Evolutionary conservation across 768 basidiomycete genomes (phyloP).

Genomic region (Naganishia randhawae): DNA sequence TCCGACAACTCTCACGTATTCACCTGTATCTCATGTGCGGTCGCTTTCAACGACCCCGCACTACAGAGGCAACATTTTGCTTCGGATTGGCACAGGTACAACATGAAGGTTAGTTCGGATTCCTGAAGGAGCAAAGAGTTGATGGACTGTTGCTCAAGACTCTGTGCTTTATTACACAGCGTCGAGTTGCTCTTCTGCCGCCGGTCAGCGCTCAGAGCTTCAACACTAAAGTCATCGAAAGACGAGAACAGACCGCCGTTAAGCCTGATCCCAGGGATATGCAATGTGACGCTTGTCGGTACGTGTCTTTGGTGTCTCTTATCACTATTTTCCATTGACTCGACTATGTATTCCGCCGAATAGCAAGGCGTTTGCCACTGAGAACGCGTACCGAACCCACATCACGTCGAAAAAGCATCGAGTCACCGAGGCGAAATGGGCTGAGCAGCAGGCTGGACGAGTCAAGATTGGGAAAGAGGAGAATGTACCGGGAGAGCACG

Average conservation of each 20-base stretch:
- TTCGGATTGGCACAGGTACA: slow-evolving; percentile 94
- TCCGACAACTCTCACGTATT: slow-evolving; percentile 54
- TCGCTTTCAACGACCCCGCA: slow-evolving; percentile 76
- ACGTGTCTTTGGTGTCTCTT: slow-evolving; percentile 47
- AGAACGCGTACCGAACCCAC: slow-evolving; percentile 85
- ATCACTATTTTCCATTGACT: slow-evolving; percentile 1
- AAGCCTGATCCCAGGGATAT: slow-evolving; percentile 60
- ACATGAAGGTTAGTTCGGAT: slow-evolving; percentile 65
- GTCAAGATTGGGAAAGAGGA: slow-evolving; percentile 19
- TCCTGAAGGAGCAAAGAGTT: background rate
- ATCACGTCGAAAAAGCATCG: slow-evolving; percentile 83
- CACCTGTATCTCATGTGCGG: slow-evolving; percentile 85
- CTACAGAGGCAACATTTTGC: slow-evolving; percentile 86
- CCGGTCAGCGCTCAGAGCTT: slow-evolving; percentile 75
- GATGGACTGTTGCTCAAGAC: background rate
- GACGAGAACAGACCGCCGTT: slow-evolving; percentile 70
- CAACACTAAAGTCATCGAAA: slow-evolving; percentile 80
- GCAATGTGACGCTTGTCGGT: slow-evolving; percentile 78
- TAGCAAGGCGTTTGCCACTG: slow-evolving; percentile 83
- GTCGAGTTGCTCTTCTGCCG: slow-evolving; percentile 81
- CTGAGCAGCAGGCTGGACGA: slow-evolving; percentile 37
- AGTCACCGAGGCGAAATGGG: slow-evolving; percentile 62
- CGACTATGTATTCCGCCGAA: slow-evolving; percentile 13
- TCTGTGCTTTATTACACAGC: slow-evolving; percentile 45
- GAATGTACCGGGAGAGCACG: slow-evolving; percentile 20